A percentile compares a stretch with the other conserved stretches of the same genome.
phyloP scores from a whole-genome alignment of 495 filamentous ascomycete genomes.

The Saxophila tyrrhenica region DNA sequence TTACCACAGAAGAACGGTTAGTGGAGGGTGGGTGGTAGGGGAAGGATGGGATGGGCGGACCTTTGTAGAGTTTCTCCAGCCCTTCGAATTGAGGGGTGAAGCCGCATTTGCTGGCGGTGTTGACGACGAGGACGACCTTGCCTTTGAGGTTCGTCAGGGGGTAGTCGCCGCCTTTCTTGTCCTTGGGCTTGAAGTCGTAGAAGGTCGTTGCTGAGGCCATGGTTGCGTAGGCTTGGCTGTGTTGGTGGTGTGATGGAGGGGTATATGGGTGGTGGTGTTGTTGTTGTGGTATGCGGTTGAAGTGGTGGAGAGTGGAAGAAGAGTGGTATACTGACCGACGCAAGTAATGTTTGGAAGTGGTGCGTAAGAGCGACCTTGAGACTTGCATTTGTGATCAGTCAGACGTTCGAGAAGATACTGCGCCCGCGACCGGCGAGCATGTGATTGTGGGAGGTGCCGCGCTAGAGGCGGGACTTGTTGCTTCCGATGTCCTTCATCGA shows the following conservation, averaged over 20 bases:
- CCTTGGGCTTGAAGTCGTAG: slow-evolving; percentile 77
- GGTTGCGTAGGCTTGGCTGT: slow-evolving; percentile 23
- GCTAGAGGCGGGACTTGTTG: neutral
- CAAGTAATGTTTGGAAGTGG: neutral
- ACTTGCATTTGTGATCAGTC: neutral
- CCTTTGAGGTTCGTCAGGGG: slow-evolving; percentile 58
- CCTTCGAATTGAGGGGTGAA: slow-evolving; percentile 94
- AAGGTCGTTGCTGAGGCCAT: slow-evolving; percentile 87
- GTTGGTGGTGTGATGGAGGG: neutral
- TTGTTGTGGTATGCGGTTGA: neutral
- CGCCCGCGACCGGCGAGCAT: neutral
- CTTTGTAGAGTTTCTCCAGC: slow-evolving; percentile 84
- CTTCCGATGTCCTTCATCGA: neutral
- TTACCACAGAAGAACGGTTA: neutral
- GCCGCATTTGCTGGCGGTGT: slow-evolving; percentile 98
- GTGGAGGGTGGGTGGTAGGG: neutral
- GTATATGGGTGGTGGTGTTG: neutral
- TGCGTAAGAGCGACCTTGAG: neutral
- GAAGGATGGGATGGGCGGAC: slow-evolving; percentile 2
- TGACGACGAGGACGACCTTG: slow-evolving; percentile 92
- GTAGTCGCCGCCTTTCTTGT: slow-evolving; percentile 57
- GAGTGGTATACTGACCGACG: neutral
- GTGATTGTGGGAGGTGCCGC: neutral
- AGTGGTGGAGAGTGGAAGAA: neutral
- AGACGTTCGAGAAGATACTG: neutral